These are phyloP conservation scores for Rubia balearica DNA, from an alignment of 305 asterid species.

Conservation along the genomic window DNA sequence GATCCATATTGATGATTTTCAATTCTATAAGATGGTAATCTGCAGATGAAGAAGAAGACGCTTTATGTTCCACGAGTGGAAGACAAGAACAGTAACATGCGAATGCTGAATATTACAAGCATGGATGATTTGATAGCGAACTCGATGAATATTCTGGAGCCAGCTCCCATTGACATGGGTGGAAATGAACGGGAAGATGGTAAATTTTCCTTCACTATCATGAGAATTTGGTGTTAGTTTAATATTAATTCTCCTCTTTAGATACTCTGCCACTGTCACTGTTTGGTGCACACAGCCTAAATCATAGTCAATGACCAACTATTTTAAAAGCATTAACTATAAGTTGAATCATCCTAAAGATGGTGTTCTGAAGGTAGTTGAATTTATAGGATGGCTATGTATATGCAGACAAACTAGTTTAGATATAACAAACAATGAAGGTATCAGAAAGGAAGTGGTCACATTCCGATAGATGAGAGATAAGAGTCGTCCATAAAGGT, in stretches of 20 bases:
- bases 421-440: background rate
- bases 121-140: constrained; percentile 77
- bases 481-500: background rate
- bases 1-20: constrained; percentile 17
- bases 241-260: background rate
- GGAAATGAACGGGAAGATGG: constrained; percentile 90
- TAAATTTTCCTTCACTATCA: constrained; percentile 23
- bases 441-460: background rate
- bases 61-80: constrained; percentile 92
- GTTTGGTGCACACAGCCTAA: background rate
- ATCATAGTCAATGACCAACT: background rate
- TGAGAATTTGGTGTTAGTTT: background rate
- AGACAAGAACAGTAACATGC: constrained; percentile 86
- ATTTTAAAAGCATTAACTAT: background rate
- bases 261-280: background rate
- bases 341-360: background rate
- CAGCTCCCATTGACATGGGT: constrained; percentile 54
- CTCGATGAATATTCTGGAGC: constrained; percentile 91
- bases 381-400: background rate
- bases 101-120: constrained; percentile 74
- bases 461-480: background rate
- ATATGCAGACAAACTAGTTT: background rate
- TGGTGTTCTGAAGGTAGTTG: background rate
- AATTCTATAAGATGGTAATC: constrained; percentile 37
- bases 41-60: constrained; percentile 50